Conservation (phyloP, 768 basidiomycete genomes). For the Boletus insuetus region DNA sequence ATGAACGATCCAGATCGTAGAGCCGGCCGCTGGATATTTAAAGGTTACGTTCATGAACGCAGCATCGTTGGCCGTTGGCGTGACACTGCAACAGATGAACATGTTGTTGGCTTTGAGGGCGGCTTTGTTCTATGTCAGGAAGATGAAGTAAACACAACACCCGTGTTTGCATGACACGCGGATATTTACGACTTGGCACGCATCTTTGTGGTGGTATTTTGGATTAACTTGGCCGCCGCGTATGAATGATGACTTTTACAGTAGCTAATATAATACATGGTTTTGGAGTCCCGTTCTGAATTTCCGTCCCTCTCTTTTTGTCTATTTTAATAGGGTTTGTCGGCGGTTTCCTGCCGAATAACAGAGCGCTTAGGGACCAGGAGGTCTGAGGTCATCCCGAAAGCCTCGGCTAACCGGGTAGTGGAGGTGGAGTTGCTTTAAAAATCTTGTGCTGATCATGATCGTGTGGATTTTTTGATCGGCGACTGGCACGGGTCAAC, state of each 20-base stretch:
- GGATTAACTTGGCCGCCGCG: slow-evolving; percentile 9
- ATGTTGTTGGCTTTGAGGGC: slow-evolving; percentile 47
- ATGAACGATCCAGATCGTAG: slow-evolving; percentile 29
- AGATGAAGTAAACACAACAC: slow-evolving; percentile 21
- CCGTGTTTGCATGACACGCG: slow-evolving; percentile 15
- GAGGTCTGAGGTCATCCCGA: slow-evolving; percentile 19
- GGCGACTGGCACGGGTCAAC: background rate
- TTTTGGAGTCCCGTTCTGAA: background rate
- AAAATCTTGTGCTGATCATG: slow-evolving; percentile 13
- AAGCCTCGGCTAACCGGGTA: slow-evolving; percentile 5
- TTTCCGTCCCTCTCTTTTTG: background rate
- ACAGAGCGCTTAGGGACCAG: slow-evolving; percentile 1
- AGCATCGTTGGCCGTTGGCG: slow-evolving; percentile 57
- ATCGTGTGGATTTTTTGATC: slow-evolving; percentile 4
- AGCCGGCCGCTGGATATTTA: slow-evolving; percentile 48
- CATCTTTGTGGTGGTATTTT: slow-evolving; percentile 12
- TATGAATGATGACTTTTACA: slow-evolving; percentile 13
- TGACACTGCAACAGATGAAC: slow-evolving; percentile 41
- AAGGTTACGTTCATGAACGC: slow-evolving; percentile 48
- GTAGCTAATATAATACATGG: slow-evolving; percentile 8
- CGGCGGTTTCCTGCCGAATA: slow-evolving; percentile 4
- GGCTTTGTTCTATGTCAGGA: slow-evolving; percentile 44
- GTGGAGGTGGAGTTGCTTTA: background rate
- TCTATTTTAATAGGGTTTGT: background rate
- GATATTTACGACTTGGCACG: slow-evolving; percentile 14